Evolutionary conservation across 805 yeast genomes (phyloP).

Genomic region (Blastobotrys robertii): DNA sequence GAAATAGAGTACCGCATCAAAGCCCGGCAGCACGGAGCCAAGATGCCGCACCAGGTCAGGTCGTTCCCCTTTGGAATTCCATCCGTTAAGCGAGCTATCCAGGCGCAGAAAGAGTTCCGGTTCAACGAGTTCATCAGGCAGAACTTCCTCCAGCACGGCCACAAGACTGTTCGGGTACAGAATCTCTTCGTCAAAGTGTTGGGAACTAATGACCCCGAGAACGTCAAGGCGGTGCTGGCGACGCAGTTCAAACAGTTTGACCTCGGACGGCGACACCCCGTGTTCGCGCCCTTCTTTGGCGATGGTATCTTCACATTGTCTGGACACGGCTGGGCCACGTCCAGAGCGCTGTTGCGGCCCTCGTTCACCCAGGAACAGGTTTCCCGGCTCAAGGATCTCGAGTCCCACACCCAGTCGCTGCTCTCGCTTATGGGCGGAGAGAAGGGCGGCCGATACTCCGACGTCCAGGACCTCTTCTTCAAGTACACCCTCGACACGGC

Average conservation of each 20-base stretch:
- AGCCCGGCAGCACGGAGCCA: too few relatives aligned
- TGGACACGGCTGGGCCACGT: slow-evolving; percentile 28
- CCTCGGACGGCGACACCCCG: slow-evolving; percentile 20
- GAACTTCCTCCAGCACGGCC: not conserved
- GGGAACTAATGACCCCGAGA: slow-evolving; percentile 21
- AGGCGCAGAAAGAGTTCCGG: not conserved
- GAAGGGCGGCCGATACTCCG: slow-evolving; percentile 9
- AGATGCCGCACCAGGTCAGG: not conserved
- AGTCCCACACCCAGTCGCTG: slow-evolving; percentile 20
- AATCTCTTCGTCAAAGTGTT: not conserved
- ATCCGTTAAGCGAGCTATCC: not conserved
- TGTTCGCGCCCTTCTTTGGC: slow-evolving; percentile 24
- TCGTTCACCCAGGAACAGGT: slow-evolving; percentile 27
- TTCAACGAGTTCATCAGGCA: slow-evolving; percentile 1
- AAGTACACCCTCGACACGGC: slow-evolving; percentile 26
- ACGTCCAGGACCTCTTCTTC: slow-evolving; percentile 23
- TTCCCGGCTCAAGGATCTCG: slow-evolving; percentile 19
- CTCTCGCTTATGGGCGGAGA: slow-evolving; percentile 6
- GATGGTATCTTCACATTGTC: slow-evolving; percentile 28
- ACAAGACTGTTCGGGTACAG: slow-evolving; percentile 2
- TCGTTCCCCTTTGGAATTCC: not conserved
- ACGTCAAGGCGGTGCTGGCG: slow-evolving; percentile 22
- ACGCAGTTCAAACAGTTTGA: slow-evolving; percentile 23
- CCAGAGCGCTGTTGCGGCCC: slow-evolving; percentile 29
- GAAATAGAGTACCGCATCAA: too few relatives aligned